phyloP scores from a whole-genome alignment of 495 filamentous ascomycete species.

The Neurospora discreta region DNA sequence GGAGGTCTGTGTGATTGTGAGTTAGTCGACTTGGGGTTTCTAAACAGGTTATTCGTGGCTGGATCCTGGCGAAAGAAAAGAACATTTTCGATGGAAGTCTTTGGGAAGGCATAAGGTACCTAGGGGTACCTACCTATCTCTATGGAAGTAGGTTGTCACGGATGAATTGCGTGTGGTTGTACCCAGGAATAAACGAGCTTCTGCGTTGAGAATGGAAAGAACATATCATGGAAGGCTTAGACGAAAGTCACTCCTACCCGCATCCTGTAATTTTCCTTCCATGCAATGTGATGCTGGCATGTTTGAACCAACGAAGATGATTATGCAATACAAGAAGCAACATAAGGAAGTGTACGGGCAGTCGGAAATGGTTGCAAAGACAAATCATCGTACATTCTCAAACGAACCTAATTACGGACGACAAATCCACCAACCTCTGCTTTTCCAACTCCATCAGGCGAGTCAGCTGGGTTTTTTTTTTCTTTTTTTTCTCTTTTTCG shows the following conservation, averaged over 20 bases:
- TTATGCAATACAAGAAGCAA: too few relatives aligned
- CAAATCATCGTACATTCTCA: too few relatives aligned
- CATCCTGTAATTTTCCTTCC: neutral
- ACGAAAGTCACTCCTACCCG: neutral
- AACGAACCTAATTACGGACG: too few relatives aligned
- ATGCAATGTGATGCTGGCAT: neutral
- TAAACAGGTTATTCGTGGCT: neutral
- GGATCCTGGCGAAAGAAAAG: neutral
- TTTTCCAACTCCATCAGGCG: too few relatives aligned
- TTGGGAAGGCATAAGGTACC: neutral
- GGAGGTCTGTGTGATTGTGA: neutral
- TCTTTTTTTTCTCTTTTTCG: too few relatives aligned
- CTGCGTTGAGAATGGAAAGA: neutral
- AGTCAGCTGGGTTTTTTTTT: too few relatives aligned
- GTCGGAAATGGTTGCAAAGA: too few relatives aligned
- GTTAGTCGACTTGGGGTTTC: neutral
- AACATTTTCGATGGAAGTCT: neutral
- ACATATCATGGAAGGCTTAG: neutral
- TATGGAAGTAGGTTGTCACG: neutral
- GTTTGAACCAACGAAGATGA: neutral
- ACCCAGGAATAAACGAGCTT: neutral
- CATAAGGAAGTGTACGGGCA: too few relatives aligned
- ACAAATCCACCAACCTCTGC: too few relatives aligned
- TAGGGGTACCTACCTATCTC: too few relatives aligned
- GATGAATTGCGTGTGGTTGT: neutral